Percentiles rank a stretch among this genome's conserved stretches.
Evolutionary conservation across 2,329 filamentous ascomycete genomes (phyloP).

Genomic region (Hymenoscyphus fructigenus): DNA sequence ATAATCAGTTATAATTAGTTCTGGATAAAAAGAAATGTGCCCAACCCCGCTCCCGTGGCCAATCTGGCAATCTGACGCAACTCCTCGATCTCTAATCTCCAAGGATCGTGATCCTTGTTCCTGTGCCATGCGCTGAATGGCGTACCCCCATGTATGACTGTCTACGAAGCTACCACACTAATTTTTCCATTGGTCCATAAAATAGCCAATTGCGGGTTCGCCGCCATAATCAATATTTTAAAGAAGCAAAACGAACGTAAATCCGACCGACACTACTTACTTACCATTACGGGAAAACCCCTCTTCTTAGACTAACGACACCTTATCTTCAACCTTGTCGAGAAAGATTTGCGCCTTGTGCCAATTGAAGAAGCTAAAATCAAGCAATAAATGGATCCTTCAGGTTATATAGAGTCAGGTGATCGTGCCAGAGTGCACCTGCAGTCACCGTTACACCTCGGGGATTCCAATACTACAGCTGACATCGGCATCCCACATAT

Average conservation of each 20-base stretch:
- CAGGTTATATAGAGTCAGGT: neutral
- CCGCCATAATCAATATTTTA: neutral
- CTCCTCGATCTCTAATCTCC: neutral
- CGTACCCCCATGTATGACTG: neutral
- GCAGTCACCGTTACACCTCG: neutral
- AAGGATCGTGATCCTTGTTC: neutral
- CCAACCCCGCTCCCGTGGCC: neutral
- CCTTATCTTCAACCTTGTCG: neutral
- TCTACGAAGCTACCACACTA: neutral
- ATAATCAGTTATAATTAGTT: neutral
- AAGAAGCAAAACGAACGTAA: neutral
- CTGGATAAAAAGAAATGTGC: neutral
- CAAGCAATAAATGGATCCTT: neutral
- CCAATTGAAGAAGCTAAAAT: neutral
- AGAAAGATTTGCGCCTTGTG: neutral
- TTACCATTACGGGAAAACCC: neutral
- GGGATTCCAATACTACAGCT: neutral
- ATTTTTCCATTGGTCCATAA: neutral
- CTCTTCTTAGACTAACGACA: neutral
- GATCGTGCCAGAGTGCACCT: neutral
- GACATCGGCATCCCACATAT: neutral
- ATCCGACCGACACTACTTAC: neutral
- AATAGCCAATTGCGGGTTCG: neutral
- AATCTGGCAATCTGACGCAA: neutral
- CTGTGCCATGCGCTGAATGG: neutral